A percentile compares a stretch with the other conserved stretches of the same genome.
phyloP scores from a whole-genome alignment of 352 stramenopile species.

The Salisapilia sapeloensis region DNA sequence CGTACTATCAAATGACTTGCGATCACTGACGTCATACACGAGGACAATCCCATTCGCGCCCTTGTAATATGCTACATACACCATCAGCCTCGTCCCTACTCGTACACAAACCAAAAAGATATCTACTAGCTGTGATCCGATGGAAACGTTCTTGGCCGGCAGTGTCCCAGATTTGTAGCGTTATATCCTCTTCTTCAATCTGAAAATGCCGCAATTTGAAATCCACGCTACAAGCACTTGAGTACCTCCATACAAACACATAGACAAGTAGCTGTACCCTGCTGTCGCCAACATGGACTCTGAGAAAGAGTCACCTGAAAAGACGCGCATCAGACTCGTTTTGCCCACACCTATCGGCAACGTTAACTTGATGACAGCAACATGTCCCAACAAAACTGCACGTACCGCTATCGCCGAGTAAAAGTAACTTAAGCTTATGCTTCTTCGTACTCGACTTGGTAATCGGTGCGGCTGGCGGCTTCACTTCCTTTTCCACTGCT shows the following conservation, averaged over 20 bases:
- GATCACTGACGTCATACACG: conserved; percentile 87
- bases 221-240: conserved; percentile 48
- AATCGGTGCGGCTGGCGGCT: conserved; percentile 5
- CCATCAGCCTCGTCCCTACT: no score
- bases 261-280: conserved; percentile 28
- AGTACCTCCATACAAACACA: background rate
- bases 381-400: background rate
- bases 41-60: conserved; percentile 88
- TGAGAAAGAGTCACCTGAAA: conserved; percentile 84
- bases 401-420: conserved; percentile 80
- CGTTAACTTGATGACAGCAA: conserved; percentile 3
- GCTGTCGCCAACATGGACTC: conserved; percentile 82
- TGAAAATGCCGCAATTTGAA: conserved; percentile 86
- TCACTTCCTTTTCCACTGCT: conserved; percentile 6
- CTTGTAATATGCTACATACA: conserved; percentile 85
- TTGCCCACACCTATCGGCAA: conserved; percentile 67
- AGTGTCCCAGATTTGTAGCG: conserved; percentile 91
- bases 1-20: conserved; percentile 85
- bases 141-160: conserved; percentile 89
- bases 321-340: conserved; percentile 87
- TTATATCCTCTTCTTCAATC: conserved; percentile 68
- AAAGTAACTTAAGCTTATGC: conserved; percentile 81
- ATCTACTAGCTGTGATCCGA: conserved; percentile 84
- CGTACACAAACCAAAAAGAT: conserved; percentile 2
- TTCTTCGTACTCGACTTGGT: conserved; percentile 39